Evolutionary conservation across 306 rosid genomes (phyloP).

Genomic region (Rosa chinensis): DNA sequence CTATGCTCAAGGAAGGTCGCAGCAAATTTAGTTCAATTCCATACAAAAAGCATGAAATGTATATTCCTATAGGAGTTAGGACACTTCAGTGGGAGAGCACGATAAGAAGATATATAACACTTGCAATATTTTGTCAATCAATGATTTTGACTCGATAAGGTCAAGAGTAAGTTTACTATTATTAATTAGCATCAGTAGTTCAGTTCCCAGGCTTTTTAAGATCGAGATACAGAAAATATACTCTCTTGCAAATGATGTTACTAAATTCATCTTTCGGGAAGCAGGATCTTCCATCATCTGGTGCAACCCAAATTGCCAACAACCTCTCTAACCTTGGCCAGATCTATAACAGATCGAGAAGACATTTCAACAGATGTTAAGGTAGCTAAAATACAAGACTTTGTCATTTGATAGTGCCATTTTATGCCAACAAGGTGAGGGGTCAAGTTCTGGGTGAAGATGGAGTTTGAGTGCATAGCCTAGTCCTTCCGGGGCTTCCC

Average conservation of each 20-base stretch:
- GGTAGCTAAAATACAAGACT: slow-evolving; percentile 40
- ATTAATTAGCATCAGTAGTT: not conserved
- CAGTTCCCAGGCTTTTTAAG: not conserved
- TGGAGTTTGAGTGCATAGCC: slow-evolving; percentile 88
- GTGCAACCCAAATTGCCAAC: slow-evolving; percentile 85
- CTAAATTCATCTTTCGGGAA: slow-evolving; percentile 23
- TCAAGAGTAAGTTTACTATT: not conserved
- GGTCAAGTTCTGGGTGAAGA: slow-evolving; percentile 92
- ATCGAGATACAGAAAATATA: not conserved
- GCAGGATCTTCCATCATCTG: slow-evolving; percentile 88
- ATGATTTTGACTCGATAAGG: too few species aligned
- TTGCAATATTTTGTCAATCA: not conserved
- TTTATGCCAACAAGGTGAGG: slow-evolving; percentile 62
- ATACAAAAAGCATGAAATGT: not conserved
- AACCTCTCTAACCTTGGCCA: slow-evolving; percentile 88
- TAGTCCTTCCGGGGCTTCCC: slow-evolving; percentile 95
- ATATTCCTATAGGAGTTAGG: not conserved
- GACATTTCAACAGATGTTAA: slow-evolving; percentile 76
- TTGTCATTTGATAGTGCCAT: not conserved
- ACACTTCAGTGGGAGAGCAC: not conserved
- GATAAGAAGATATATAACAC: not conserved
- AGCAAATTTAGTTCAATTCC: not conserved
- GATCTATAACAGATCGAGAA: slow-evolving; percentile 64
- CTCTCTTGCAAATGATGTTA: slow-evolving; percentile 7
- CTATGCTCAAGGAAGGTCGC: not conserved